Evolutionary conservation across 257 asterid genomes (phyloP).

Genomic region (Plectranthus barbatus): DNA sequence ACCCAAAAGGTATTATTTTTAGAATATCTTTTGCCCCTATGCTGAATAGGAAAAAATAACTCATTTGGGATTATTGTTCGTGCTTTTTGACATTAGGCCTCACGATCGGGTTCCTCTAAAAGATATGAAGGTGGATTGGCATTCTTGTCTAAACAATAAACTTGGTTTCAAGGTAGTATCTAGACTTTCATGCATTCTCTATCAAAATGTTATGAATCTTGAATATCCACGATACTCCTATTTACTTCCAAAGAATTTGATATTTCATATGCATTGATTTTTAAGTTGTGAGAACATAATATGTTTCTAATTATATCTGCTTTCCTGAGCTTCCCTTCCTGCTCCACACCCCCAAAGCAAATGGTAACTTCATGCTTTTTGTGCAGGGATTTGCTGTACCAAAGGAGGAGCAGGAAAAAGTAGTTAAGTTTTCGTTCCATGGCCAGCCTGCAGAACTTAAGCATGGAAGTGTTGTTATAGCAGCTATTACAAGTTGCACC

Average conservation of each 20-base stretch:
- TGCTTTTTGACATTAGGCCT: conserved; percentile 41
- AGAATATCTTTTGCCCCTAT: conserved; percentile 1
- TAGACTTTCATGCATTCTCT: not conserved
- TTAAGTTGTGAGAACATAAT: not conserved
- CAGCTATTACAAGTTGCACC: conserved; percentile 91
- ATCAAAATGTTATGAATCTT: not conserved
- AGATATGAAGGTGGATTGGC: conserved; percentile 88
- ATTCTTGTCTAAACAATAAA: conserved; percentile 68
- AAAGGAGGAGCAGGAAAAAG: conserved; percentile 67
- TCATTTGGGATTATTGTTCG: not conserved
- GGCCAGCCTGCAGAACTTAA: conserved; percentile 75
- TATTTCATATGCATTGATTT: not conserved
- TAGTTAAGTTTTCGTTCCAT: conserved; percentile 56
- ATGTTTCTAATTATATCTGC: not conserved
- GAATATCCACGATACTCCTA: not conserved
- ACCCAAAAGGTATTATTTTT: conserved; percentile 59
- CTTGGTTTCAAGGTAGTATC: conserved; percentile 73
- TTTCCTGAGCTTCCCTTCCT: not conserved
- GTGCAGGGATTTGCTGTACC: conserved; percentile 77
- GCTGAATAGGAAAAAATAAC: not conserved
- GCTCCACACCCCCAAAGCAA: too few species aligned
- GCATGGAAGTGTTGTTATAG: conserved; percentile 92
- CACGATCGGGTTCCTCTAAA: conserved; percentile 76
- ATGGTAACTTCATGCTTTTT: not conserved
- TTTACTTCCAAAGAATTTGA: not conserved